These are phyloP conservation scores for Cutaneotrichosporon sp. DNA, from an alignment of 1,284 basidiomycete genomes.

Conservation along the genomic window DNA sequence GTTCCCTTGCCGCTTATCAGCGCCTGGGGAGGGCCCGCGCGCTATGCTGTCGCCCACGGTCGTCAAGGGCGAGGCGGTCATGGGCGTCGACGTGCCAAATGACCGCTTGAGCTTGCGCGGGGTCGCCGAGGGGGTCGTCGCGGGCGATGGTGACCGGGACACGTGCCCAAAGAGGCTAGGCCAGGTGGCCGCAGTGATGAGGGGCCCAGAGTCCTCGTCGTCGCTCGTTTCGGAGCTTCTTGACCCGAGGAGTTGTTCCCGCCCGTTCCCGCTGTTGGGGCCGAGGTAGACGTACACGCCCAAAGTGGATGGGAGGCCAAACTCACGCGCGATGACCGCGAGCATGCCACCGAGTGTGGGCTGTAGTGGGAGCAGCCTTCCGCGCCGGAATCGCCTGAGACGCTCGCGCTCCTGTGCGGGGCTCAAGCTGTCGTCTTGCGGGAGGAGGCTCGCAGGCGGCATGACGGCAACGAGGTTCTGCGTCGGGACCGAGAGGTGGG, in stretches of 20 bases:
- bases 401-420: slow-evolving; percentile 24
- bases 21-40: slow-evolving; percentile 14
- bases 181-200: slow-evolving; percentile 42
- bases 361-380: slow-evolving; percentile 46
- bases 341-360: slow-evolving; percentile 50
- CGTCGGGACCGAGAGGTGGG: background rate
- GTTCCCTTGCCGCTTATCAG: slow-evolving; percentile 7
- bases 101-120: slow-evolving; percentile 11
- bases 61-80: slow-evolving; percentile 26
- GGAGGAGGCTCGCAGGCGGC: slow-evolving; percentile 39
- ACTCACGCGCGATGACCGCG: slow-evolving; percentile 50
- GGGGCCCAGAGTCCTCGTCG: slow-evolving; percentile 37
- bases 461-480: slow-evolving; percentile 43
- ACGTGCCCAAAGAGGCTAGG: slow-evolving; percentile 35
- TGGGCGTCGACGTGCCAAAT: slow-evolving; percentile 16
- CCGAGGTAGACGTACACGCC: slow-evolving; percentile 49
- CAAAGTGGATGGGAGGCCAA: slow-evolving; percentile 44
- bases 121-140: slow-evolving; percentile 9
- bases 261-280: background rate
- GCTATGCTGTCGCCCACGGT: slow-evolving; percentile 13
- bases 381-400: slow-evolving; percentile 40
- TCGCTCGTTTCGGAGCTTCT: slow-evolving; percentile 10
- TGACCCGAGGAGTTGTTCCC: slow-evolving; percentile 5
- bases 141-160: slow-evolving; percentile 5
- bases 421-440: slow-evolving; percentile 14